These are phyloP conservation scores for Pseudocercospora cruenta DNA, from an alignment of 2,329 filamentous ascomycete genomes.

Conservation along the genomic window DNA sequence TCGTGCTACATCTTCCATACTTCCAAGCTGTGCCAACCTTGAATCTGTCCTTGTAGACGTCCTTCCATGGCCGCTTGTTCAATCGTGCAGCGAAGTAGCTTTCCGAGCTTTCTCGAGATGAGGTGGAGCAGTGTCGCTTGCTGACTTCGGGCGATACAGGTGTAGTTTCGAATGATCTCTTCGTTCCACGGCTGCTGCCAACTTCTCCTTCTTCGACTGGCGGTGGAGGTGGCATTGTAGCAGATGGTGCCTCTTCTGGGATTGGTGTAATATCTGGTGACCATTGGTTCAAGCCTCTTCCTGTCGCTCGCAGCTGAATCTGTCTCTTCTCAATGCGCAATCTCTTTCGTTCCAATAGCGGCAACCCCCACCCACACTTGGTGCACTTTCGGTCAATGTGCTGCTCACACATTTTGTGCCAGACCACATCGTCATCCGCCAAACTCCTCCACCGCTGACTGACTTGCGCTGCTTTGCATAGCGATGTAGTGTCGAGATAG, in stretches of 20 bases:
- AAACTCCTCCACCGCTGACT: constrained; percentile 84
- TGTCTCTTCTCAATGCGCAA: constrained; percentile 85
- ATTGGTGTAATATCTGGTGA: constrained; percentile 56
- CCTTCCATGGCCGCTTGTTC: constrained; percentile 80
- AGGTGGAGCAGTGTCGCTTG: constrained; percentile 34
- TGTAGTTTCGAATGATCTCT: constrained; percentile 27
- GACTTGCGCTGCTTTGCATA: constrained; percentile 95
- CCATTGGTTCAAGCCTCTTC: constrained; percentile 59
- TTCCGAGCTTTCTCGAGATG: constrained; percentile 33
- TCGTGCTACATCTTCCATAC: constrained; percentile 83
- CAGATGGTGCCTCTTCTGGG: constrained; percentile 41
- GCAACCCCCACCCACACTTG: constrained; percentile 94
- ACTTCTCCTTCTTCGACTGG: constrained; percentile 5
- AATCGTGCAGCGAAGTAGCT: constrained; percentile 54
- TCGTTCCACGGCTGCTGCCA: constrained; percentile 19
- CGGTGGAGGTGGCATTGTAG: constrained; percentile 11
- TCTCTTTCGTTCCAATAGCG: constrained; percentile 83
- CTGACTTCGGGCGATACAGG: constrained; percentile 29
- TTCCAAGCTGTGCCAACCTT: constrained; percentile 98
- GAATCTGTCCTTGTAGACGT: constrained; percentile 93
- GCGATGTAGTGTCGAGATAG: constrained; percentile 87
- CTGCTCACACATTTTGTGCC: constrained; percentile 98
- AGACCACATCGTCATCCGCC: constrained; percentile 96
- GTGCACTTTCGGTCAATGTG: constrained; percentile 92
- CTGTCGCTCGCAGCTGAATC: constrained; percentile 71